Percentiles rank a stretch among this genome's conserved stretches.
phyloP scores from a whole-genome alignment of 768 basidiomycete species.

The Rhodosporidiobolus sp. region DNA sequence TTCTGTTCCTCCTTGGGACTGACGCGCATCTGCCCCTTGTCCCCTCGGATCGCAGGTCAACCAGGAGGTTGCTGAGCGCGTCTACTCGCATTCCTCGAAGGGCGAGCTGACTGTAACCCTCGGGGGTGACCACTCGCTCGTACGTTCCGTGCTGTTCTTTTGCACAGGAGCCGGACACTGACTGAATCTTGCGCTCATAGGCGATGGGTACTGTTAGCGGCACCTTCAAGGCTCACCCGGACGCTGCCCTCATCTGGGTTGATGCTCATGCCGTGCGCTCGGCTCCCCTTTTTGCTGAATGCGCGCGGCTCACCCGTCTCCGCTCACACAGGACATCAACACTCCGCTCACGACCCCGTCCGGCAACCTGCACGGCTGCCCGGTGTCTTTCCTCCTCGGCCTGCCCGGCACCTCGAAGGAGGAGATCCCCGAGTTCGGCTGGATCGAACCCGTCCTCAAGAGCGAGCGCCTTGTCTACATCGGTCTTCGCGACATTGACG shows the following conservation, averaged over 20 bases:
- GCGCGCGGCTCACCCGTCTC: not conserved
- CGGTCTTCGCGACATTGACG: conserved; percentile 88
- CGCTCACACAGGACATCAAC: conserved; percentile 67
- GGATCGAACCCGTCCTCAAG: conserved; percentile 61
- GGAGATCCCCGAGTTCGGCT: conserved; percentile 49
- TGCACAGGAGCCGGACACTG: not conserved
- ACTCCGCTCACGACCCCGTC: conserved; percentile 69
- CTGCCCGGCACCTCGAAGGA: conserved; percentile 50
- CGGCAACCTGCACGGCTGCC: conserved; percentile 98
- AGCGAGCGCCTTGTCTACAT: conserved; percentile 87
- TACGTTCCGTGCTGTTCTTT: conserved; percentile 49
- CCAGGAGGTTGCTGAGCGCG: conserved; percentile 69
- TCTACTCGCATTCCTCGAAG: conserved; percentile 69
- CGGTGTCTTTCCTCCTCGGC: conserved; percentile 83
- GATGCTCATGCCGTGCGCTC: conserved; percentile 63
- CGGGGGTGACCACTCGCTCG: conserved; percentile 94
- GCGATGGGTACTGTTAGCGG: conserved; percentile 95
- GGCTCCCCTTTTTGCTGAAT: not conserved
- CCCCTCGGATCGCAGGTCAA: conserved; percentile 55
- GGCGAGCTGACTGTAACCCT: conserved; percentile 84
- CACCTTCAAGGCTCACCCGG: conserved; percentile 60
- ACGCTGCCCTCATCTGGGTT: conserved; percentile 82
- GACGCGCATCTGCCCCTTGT: not conserved
- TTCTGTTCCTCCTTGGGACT: not conserved
- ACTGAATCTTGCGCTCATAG: conserved; percentile 45